Evolutionary conservation across 2,329 filamentous ascomycete genomes (phyloP).

Genomic region (Cordyceps fumosorosea): DNA sequence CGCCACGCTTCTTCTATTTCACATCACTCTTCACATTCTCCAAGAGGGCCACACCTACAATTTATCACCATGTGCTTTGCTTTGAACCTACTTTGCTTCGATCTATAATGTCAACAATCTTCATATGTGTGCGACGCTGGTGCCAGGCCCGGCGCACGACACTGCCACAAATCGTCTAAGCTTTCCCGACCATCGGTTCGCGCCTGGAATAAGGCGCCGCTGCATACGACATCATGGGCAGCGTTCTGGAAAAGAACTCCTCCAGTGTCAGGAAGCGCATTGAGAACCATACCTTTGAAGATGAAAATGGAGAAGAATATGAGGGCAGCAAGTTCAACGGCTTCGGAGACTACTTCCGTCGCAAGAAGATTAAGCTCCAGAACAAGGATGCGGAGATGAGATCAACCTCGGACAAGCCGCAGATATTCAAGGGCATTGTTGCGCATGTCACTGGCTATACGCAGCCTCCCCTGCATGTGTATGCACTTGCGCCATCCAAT

Average conservation of each 20-base stretch:
- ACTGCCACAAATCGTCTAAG: neutral
- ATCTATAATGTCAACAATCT: neutral
- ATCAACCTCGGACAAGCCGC: constrained; percentile 61
- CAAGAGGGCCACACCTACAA: neutral
- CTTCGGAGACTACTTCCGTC: constrained; percentile 84
- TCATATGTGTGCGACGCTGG: neutral
- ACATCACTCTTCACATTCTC: neutral
- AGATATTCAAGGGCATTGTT: constrained; percentile 85
- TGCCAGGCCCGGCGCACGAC: neutral
- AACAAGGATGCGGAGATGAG: constrained; percentile 84
- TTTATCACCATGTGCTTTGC: neutral
- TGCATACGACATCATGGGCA: constrained; percentile 43
- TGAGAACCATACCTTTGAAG: constrained; percentile 62
- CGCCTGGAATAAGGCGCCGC: neutral
- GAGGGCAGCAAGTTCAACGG: constrained; percentile 79
- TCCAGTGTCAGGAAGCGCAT: constrained; percentile 55
- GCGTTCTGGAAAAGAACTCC: constrained; percentile 57
- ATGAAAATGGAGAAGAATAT: constrained; percentile 89
- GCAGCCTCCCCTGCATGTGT: constrained; percentile 81
- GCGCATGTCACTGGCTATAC: constrained; percentile 95
- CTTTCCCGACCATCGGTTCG: neutral
- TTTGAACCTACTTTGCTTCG: neutral
- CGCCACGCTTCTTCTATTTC: constrained; percentile 8
- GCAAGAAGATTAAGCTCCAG: constrained; percentile 95
- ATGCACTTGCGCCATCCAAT: constrained; percentile 19